A percentile compares a stretch with the other conserved stretches of the same genome.
Conservation (phyloP, 805 yeast genomes). For the Jamesozyma rosinii region DNA sequence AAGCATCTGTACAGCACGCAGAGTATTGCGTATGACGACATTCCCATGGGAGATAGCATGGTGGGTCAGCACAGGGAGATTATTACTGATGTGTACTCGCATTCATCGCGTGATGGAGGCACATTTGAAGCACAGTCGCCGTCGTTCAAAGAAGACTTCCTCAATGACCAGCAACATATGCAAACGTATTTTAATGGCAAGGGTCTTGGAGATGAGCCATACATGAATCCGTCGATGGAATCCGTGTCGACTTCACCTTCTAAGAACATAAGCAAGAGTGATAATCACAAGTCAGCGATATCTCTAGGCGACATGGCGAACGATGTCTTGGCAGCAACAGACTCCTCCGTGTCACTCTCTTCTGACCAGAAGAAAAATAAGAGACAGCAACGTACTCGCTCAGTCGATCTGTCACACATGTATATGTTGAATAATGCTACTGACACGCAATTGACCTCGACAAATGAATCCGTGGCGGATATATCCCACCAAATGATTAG, state of each 20-base stretch:
- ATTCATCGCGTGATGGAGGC: background rate
- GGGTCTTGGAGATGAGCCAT: background rate
- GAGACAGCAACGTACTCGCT: constrained; percentile 19
- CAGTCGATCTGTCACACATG: constrained; percentile 37
- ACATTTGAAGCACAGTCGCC: background rate
- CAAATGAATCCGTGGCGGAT: constrained; percentile 39
- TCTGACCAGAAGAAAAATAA: constrained; percentile 11
- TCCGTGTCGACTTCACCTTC: background rate
- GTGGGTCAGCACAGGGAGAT: background rate
- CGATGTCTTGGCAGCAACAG: background rate
- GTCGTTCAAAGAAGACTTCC: background rate
- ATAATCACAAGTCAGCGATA: background rate
- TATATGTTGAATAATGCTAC: constrained; percentile 29
- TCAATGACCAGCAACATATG: background rate
- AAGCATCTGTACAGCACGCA: constrained; percentile 4
- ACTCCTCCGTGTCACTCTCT: background rate
- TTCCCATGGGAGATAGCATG: background rate
- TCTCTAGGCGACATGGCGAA: background rate
- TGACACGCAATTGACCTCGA: constrained; percentile 31
- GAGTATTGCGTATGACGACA: constrained; percentile 2
- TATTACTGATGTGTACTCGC: background rate
- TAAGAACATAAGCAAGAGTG: background rate
- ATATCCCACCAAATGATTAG: constrained; percentile 44
- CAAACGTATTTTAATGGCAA: background rate
- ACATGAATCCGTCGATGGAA: background rate